Evolutionary conservation across 495 filamentous ascomycete genomes (phyloP).

Genomic region (Sordaria brevicollis): DNA sequence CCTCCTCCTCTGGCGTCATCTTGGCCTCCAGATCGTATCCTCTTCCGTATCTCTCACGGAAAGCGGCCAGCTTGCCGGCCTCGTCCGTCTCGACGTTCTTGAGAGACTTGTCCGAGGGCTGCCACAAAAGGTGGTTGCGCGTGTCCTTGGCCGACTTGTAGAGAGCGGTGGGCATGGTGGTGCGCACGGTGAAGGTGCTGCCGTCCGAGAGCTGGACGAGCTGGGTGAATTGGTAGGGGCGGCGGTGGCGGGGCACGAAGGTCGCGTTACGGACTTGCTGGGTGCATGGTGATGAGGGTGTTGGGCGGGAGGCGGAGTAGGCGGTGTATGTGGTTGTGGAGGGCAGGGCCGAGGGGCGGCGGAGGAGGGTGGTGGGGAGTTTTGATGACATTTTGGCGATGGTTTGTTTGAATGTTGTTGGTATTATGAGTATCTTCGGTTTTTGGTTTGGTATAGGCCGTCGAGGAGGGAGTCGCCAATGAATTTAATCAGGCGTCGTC

Average conservation of each 20-base stretch:
- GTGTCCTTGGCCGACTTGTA: constrained; percentile 74
- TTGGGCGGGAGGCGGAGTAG: not conserved
- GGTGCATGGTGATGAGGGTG: constrained; percentile 13
- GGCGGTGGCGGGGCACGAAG: constrained; percentile 76
- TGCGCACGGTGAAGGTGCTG: constrained; percentile 74
- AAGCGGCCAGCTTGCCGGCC: constrained; percentile 79
- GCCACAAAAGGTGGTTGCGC: constrained; percentile 83
- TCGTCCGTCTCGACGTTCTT: constrained; percentile 89
- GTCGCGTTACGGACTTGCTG: constrained; percentile 63
- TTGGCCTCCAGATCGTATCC: constrained; percentile 52
- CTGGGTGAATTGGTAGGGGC: constrained; percentile 95
- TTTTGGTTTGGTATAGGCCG: not conserved
- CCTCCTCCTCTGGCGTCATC: constrained; percentile 2
- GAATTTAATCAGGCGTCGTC: not conserved
- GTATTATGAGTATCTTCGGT: not conserved
- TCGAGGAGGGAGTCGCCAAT: not conserved
- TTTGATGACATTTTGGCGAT: constrained; percentile 17
- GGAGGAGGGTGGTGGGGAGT: constrained; percentile 18
- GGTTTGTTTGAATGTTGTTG: not conserved
- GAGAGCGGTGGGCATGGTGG: constrained; percentile 70
- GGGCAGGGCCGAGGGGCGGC: constrained; percentile 9
- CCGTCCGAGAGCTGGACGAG: constrained; percentile 92
- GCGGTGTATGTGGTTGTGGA: constrained; percentile 1
- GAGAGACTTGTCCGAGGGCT: constrained; percentile 67
- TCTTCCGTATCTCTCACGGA: constrained; percentile 73